phyloP scores from a whole-genome alignment of 31 red algal species.

The Porphyra umbilicalis region DNA sequence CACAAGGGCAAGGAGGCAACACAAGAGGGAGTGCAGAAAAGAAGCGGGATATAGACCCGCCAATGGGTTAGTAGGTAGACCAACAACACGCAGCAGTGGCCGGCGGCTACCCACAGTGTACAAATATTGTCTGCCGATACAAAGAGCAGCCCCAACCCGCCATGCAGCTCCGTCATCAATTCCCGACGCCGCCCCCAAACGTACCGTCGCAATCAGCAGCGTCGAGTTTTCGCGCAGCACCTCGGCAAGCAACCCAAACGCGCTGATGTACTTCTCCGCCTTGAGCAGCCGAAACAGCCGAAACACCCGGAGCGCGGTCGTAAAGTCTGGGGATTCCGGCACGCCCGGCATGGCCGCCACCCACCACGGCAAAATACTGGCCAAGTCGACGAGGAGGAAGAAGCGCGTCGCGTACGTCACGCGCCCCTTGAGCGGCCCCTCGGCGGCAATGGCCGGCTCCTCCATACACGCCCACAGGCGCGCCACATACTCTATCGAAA shows the following conservation, averaged over 20 bases:
- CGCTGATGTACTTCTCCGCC: constrained; percentile 76
- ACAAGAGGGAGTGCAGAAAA: too few species aligned
- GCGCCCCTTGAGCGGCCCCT: constrained; percentile 49
- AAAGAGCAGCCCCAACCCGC: too few species aligned
- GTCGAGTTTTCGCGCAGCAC: constrained; percentile 75
- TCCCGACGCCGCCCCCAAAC: not conserved
- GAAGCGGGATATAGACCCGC: too few species aligned
- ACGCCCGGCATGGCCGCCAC: constrained; percentile 18
- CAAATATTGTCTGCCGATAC: too few species aligned
- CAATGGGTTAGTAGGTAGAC: too few species aligned
- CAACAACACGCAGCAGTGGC: too few species aligned
- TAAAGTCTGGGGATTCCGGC: constrained; percentile 53
- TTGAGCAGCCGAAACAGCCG: constrained; percentile 86
- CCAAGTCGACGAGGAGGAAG: constrained; percentile 71
- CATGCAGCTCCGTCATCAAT: not conserved
- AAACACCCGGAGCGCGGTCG: constrained; percentile 73
- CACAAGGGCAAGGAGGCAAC: too few species aligned
- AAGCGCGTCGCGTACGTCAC: constrained; percentile 51
- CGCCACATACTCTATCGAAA: constrained; percentile 64
- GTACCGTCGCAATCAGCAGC: constrained; percentile 52
- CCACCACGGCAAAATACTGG: constrained; percentile 70
- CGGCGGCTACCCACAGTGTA: too few species aligned
- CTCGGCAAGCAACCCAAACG: constrained; percentile 67
- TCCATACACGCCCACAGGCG: constrained; percentile 78
- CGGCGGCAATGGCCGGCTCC: constrained; percentile 20